A percentile compares a stretch with the other conserved stretches of the same genome.
Conservation (phyloP, 2,329 filamentous ascomycete genomes). For the Fusarium mundagurra region DNA sequence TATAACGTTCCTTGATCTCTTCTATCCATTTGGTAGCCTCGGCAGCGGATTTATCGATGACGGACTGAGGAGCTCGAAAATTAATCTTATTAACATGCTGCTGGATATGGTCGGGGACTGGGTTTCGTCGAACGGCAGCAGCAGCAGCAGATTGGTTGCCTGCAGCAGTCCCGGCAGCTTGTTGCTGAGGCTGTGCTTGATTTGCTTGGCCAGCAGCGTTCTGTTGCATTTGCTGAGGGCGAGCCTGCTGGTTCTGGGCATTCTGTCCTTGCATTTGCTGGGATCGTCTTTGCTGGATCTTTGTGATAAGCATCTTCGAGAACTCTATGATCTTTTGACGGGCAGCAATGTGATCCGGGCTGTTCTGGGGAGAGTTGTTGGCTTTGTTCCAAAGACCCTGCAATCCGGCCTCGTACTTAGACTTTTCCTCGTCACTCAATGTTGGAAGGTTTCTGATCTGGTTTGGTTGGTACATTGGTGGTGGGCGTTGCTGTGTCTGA, state of each 20-base stretch:
- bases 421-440: constrained; percentile 64
- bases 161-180: constrained; percentile 9
- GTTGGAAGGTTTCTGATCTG: constrained; percentile 61
- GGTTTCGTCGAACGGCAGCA: constrained; percentile 42
- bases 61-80: constrained; percentile 54
- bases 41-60: constrained; percentile 54
- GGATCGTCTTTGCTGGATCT: constrained; percentile 56
- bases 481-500: constrained; percentile 40
- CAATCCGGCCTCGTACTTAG: constrained; percentile 68
- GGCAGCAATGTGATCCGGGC: constrained; percentile 59
- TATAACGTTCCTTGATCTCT: constrained; percentile 59
- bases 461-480: constrained; percentile 60
- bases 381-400: constrained; percentile 63
- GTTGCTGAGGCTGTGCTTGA: constrained; percentile 37
- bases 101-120: constrained; percentile 56
- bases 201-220: constrained; percentile 29
- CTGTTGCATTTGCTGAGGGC: constrained; percentile 36
- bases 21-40: constrained; percentile 61
- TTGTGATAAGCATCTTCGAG: constrained; percentile 64
- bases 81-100: constrained; percentile 59
- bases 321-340: constrained; percentile 69
- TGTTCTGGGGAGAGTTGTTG: constrained; percentile 58
- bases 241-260: constrained; percentile 40
- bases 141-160: constrained; percentile 27
- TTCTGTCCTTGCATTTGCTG: constrained; percentile 46